Percentiles rank a stretch among this genome's conserved stretches.
phyloP scores from a whole-genome alignment of 2,329 filamentous ascomycete species.

The Penicillium sp. region DNA sequence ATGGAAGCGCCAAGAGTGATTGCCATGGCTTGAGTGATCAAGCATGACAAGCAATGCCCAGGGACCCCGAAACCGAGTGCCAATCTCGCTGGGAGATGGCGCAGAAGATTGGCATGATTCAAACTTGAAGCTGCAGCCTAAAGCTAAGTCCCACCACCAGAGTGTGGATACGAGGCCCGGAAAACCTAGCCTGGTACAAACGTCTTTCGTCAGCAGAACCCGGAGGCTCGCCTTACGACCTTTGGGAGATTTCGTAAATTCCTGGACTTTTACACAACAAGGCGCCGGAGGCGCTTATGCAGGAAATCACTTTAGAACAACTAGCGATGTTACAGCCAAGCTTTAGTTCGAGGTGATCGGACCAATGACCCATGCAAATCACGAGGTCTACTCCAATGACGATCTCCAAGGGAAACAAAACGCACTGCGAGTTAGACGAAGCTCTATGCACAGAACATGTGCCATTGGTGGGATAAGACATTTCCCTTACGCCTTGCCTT shows the following conservation, averaged over 20 bases:
- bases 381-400: constrained; percentile 7
- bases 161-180: constrained; percentile 9
- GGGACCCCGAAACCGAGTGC: background rate
- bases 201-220: background rate
- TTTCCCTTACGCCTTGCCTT: constrained; percentile 6
- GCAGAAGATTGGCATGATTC: background rate
- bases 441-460: background rate
- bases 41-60: constrained; percentile 15
- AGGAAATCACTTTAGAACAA: constrained; percentile 15
- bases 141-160: constrained; percentile 5
- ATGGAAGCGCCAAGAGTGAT: constrained; percentile 13
- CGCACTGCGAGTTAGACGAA: constrained; percentile 4
- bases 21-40: constrained; percentile 12
- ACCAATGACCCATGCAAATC: constrained; percentile 7
- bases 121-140: constrained; percentile 4
- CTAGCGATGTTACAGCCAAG: constrained; percentile 18
- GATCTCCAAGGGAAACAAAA: constrained; percentile 3
- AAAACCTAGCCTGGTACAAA: background rate
- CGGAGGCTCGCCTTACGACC: background rate
- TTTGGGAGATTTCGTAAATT: background rate
- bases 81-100: background rate
- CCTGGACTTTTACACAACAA: constrained; percentile 9
- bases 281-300: constrained; percentile 23
- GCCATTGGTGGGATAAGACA: constrained; percentile 20
- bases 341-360: constrained; percentile 9